Percentiles rank a stretch among this genome's conserved stretches.
These are phyloP conservation scores for Chenopodium quinoa DNA, from an alignment of 148 eudicot species.

Conservation along the genomic window DNA sequence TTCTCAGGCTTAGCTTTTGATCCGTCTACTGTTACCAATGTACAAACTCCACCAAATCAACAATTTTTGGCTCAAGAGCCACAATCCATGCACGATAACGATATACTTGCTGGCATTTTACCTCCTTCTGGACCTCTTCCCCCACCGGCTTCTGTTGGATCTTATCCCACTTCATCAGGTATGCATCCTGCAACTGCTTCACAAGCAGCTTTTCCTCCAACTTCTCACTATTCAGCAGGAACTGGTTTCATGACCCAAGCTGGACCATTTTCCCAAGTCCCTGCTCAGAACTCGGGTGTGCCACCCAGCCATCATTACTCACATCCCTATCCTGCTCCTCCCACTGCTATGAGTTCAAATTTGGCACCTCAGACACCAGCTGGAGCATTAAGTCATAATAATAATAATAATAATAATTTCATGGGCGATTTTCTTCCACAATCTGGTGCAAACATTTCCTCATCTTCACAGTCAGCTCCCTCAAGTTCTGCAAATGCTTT, in stretches of 20 bases:
- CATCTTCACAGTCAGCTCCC: conserved; percentile 36
- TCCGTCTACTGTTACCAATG: conserved; percentile 21
- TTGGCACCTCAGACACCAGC: conserved; percentile 27
- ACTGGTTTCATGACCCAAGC: conserved; percentile 35
- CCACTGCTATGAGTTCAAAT: conserved; percentile 31
- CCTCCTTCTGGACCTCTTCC: conserved; percentile 59
- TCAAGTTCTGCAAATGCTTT: conserved; percentile 47
- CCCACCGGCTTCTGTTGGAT: conserved; percentile 22
- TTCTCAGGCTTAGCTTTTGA: conserved; percentile 27
- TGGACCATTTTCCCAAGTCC: conserved; percentile 38
- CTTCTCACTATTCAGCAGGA: conserved; percentile 15
- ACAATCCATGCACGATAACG: conserved; percentile 35
- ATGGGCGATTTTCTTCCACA: conserved; percentile 41
- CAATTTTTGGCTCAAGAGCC: conserved; percentile 32
- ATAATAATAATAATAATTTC: conserved; percentile 16
- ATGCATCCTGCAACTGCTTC: conserved; percentile 28
- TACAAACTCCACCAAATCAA: conserved; percentile 32
- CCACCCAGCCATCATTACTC: conserved; percentile 35
- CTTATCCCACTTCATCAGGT: conserved; percentile 26
- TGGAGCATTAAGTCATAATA: conserved; percentile 27
- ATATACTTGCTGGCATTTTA: conserved; percentile 74
- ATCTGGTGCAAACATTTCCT: conserved; percentile 22
- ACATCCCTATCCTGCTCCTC: conserved; percentile 33
- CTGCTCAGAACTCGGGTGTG: conserved; percentile 36
- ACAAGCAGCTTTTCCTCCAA: conserved; percentile 30